A percentile compares a stretch with the other conserved stretches of the same genome.
Conservation (phyloP, 2,329 filamentous ascomycete genomes). For the Calonectria pauciramosa region DNA sequence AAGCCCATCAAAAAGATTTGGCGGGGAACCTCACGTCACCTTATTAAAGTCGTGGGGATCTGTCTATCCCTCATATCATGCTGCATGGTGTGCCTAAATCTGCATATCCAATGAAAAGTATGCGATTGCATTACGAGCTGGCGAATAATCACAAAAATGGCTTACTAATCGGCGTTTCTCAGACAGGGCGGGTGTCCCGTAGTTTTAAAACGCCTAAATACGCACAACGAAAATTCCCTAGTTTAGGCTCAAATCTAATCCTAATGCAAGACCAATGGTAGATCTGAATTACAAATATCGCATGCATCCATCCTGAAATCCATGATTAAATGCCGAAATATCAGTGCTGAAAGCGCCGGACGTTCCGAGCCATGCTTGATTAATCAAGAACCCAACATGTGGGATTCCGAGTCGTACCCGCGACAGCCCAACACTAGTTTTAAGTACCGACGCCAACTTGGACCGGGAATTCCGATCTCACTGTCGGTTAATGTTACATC, state of each 20-base stretch:
- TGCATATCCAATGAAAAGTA: accelerated
- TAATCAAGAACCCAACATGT: neutral
- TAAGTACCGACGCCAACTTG: neutral
- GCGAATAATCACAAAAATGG: neutral
- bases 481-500: neutral
- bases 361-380: neutral
- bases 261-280: neutral
- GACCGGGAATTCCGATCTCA: neutral
- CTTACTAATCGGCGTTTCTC: neutral
- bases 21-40: neutral
- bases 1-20: neutral
- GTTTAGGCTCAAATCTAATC: neutral
- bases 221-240: neutral
- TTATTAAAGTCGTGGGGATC: neutral
- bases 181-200: neutral
- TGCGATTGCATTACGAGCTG: neutral
- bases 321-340: neutral
- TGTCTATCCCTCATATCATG: neutral
- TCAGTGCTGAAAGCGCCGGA: neutral
- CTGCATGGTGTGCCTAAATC: neutral
- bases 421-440: neutral
- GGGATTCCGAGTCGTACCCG: neutral
- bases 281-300: neutral
- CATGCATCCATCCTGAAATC: neutral
- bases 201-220: neutral